Base-by-base conservation (phyloP, 805 yeast genomes). In the Clavispora phyllophila region DNA sequence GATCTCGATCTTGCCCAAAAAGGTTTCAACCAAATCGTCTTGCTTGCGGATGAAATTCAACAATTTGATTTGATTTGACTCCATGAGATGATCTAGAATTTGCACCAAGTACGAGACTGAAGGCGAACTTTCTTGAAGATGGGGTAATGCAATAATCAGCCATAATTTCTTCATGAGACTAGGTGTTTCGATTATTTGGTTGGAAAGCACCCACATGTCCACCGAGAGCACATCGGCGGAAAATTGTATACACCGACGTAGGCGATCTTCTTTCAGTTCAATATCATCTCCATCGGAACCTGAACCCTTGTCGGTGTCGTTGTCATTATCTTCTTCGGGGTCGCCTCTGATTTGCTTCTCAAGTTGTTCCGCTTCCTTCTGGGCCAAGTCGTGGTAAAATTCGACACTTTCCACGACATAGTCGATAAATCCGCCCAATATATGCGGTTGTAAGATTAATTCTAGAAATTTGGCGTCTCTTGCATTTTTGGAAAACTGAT, bases 51-150 rank as follows among this genome's bases (percentile, higher is more conserved):
- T 77, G 58, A 86, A 91, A 66, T 63, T 79, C 48, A 67, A 66
- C 78, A 89, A 79, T 50, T 85, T 91, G 18, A 70, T 65, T 50
- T 70, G 61, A 48, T 70, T 68, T 5, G 70, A 57, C 44, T 82
- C 88, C 63, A 87, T 82, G 61, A 90, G 84, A 75, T 87, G 88
- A 56, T 90, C 96, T 49, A 93, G 68, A 43, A 93, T 73, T 51
- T 88, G 90, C 55, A 70, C 63, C 36, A 70, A 47, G 49, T 64
- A 67, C 9, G 68, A 52, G 15, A 68, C 72, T 9, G 66, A 55
- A 1, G 73, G 73, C 18, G 67, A 63, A 43, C 60, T 58, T 47
- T 70, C 74, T 12, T 53, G 46, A 19, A 70, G 54, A 36, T 64
- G 46, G 2, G 62, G 61, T 31, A 66, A 47, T 4, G 53, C 44